These are phyloP conservation scores for Aspergillus floridensis DNA, from an alignment of 2,329 filamentous ascomycete species.

Conservation along the genomic window DNA sequence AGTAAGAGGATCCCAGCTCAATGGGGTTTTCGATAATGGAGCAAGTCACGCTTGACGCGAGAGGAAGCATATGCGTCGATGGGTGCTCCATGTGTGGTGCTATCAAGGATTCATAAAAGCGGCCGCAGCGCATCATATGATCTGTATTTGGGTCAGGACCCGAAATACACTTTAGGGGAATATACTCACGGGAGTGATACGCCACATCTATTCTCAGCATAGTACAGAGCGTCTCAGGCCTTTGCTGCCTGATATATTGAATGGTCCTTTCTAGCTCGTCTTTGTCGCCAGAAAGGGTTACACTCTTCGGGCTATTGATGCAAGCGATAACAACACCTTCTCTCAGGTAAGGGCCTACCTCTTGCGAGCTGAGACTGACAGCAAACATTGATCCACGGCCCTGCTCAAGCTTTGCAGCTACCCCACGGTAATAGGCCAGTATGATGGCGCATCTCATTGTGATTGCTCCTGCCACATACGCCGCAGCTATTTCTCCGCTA, in stretches of 20 bases:
- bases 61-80: conserved; percentile 1
- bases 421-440: conserved; percentile 15
- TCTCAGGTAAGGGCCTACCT: conserved; percentile 5
- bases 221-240: conserved; percentile 9
- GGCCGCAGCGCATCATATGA: conserved; percentile 6
- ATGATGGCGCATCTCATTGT: conserved; percentile 5
- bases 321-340: conserved; percentile 17
- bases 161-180: background rate
- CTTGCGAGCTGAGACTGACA: conserved; percentile 6
- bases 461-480: conserved; percentile 43
- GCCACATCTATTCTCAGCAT: conserved; percentile 16
- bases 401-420: background rate
- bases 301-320: conserved; percentile 14
- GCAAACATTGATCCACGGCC: conserved; percentile 11
- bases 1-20: conserved; percentile 1
- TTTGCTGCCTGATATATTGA: background rate
- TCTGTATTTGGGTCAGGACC: background rate
- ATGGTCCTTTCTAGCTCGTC: conserved; percentile 1
- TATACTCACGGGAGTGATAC: conserved; percentile 15
- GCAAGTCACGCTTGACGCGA: conserved; percentile 7
- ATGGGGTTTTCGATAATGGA: background rate
- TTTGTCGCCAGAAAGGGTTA: conserved; percentile 18
- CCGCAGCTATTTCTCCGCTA: conserved; percentile 51
- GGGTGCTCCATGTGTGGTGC: background rate
- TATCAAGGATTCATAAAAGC: background rate